These are phyloP conservation scores for Chara braunii DNA, from an alignment of 139 green algal species.

Conservation along the genomic window DNA sequence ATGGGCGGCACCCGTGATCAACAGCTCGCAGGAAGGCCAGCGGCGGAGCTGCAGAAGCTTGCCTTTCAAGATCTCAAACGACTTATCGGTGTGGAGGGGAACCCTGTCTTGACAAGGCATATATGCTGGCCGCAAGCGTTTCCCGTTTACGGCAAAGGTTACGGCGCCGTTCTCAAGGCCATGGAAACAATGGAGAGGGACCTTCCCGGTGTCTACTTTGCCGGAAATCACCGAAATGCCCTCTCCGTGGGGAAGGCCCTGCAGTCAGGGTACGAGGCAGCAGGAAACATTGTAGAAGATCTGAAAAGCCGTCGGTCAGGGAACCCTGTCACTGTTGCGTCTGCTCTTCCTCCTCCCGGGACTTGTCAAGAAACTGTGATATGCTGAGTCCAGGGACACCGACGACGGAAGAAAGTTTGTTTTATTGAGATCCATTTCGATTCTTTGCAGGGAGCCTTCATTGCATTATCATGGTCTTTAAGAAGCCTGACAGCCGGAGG, in stretches of 20 bases:
- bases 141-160: conserved; percentile 25
- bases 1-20: conserved; percentile 24
- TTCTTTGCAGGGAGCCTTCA: too few relatives aligned
- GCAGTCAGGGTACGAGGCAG: conserved; percentile 18
- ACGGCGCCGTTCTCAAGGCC: conserved; percentile 21
- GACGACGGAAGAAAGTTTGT: too few relatives aligned
- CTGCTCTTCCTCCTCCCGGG: too few relatives aligned
- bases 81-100: conserved; percentile 23
- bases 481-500: too few relatives aligned
- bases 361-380: too few relatives aligned
- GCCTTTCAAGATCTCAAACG: conserved; percentile 19
- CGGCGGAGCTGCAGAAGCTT: conserved; percentile 20
- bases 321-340: too few relatives aligned
- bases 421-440: too few relatives aligned
- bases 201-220: conserved; percentile 31
- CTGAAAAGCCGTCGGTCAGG: conserved; percentile 6
- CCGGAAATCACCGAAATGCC: conserved; percentile 30
- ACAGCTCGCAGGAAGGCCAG: not conserved
- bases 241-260: conserved; percentile 35
- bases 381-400: too few relatives aligned
- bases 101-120: conserved; percentile 30
- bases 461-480: too few relatives aligned
- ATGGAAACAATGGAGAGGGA: conserved; percentile 33
- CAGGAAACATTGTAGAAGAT: conserved; percentile 16
- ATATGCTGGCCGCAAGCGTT: conserved; percentile 36